Base-by-base conservation (phyloP, 129 eudicot species). In the Centaurea solstitialis region DNA sequence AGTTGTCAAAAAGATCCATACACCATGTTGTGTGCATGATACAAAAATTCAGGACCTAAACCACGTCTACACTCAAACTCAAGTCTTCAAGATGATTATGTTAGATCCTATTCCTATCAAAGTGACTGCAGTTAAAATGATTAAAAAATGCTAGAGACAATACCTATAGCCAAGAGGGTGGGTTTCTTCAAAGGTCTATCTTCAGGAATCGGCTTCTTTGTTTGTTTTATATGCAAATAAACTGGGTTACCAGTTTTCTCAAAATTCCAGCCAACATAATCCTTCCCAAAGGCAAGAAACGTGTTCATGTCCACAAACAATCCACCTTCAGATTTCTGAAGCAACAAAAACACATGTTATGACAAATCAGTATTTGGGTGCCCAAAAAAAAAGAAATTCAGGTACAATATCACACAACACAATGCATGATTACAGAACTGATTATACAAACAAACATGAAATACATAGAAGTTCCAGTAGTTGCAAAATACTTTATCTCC, bases 131-230 rank as follows among this genome's bases (percentile, higher is more conserved):
- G 65, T 73, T 59, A 9, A 40, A 20, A 15, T 11, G 13, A 53
- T 38, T 22, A 20, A 2, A 17, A 28, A 33, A 33, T 33, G 70
- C 76, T 5, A 66, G 10, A 67, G 23, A 39, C 13, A 50, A 64
- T 89, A 95, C 99, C 99, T 82, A 95, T 95, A 15, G 97, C 99
- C 86, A 95, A 79, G 28, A 90, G 90, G 38, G 98, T 94, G 13
- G 98, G 98, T 79, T 94, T 94, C 91, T 94, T 94, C 68, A 86
- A 82, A 70, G 97, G 99, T 81, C 97, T 86, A 65, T 95, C 97
- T 85, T 95, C 99, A 37, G 93, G 84, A 80, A 89, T 91, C 28
- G 81, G 87, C 91, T 95, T 95, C 80, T 84, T 81, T 17, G 93
- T 95, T 83, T 91, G 97, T 88, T 92, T 90, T 3, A 95, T 92